Evolutionary conservation across 1,284 basidiomycete species (phyloP).

Genomic region (Trichosporon ovoides): DNA sequence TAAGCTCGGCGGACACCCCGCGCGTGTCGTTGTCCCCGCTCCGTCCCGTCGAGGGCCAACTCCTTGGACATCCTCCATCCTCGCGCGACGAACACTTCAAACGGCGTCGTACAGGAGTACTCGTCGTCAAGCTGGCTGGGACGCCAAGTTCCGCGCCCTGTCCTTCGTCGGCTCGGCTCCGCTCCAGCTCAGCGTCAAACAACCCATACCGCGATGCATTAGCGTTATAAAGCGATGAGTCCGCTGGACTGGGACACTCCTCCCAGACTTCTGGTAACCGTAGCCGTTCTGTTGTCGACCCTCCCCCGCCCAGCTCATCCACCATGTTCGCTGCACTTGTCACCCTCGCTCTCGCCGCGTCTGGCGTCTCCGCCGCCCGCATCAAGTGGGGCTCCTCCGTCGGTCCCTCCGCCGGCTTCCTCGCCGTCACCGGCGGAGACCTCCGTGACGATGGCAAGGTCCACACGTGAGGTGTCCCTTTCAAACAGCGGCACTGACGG

Average conservation of each 20-base stretch:
- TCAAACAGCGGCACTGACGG: background rate
- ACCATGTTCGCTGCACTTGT: background rate
- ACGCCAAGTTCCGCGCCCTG: too few relatives aligned
- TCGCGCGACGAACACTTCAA: too few relatives aligned
- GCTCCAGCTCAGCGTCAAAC: too few relatives aligned
- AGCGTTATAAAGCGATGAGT: too few relatives aligned
- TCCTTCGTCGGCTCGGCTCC: too few relatives aligned
- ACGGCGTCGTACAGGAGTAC: too few relatives aligned
- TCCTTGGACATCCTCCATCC: too few relatives aligned
- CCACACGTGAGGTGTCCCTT: background rate
- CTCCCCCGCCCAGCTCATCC: background rate
- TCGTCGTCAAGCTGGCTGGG: too few relatives aligned
- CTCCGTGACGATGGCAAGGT: background rate
- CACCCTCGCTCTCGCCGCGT: background rate
- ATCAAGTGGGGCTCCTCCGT: background rate
- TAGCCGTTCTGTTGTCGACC: background rate
- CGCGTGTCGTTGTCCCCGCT: too few relatives aligned
- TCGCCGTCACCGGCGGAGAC: background rate
- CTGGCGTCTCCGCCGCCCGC: background rate
- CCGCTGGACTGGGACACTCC: background rate
- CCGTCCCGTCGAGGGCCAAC: too few relatives aligned
- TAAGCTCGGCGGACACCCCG: too few relatives aligned
- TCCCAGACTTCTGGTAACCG: background rate
- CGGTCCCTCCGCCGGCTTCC: background rate
- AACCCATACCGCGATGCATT: too few relatives aligned